phyloP scores from a whole-genome alignment of 805 yeast species.

The Ogataea henricii region DNA sequence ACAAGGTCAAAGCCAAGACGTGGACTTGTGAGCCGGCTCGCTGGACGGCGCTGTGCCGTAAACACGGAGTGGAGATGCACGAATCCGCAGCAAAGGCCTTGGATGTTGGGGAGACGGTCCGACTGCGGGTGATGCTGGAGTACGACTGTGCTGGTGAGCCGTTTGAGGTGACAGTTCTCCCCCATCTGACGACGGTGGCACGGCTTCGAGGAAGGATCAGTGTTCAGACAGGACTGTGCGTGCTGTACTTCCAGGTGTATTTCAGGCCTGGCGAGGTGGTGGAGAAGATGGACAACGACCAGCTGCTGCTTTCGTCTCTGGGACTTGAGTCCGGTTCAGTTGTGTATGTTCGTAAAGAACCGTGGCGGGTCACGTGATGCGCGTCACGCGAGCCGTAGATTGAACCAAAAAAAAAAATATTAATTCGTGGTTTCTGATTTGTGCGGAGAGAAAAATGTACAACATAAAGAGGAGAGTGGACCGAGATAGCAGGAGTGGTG shows the following conservation, averaged over 20 bases:
- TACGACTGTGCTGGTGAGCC: conserved; percentile 3
- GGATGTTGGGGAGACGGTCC: not conserved
- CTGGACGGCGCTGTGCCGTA: conserved; percentile 45
- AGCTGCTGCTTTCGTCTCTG: conserved; percentile 16
- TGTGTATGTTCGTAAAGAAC: conserved; percentile 12
- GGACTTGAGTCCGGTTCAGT: conserved; percentile 7
- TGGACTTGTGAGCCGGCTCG: conserved; percentile 31
- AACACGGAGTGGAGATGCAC: conserved; percentile 34
- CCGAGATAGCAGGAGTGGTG: too few relatives aligned
- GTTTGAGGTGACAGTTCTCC: conserved; percentile 27
- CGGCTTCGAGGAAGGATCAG: conserved; percentile 38
- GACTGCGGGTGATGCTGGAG: not conserved
- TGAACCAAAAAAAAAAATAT: too few relatives aligned
- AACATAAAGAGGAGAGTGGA: not conserved
- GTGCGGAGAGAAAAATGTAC: not conserved
- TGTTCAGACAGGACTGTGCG: conserved; percentile 22
- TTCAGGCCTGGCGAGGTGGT: conserved; percentile 13
- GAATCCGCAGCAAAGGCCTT: not conserved
- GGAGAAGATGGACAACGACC: conserved; percentile 25
- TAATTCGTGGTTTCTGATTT: not conserved
- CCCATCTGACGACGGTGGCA: conserved; percentile 38
- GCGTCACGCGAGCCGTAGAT: too few relatives aligned
- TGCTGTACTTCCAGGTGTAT: conserved; percentile 28
- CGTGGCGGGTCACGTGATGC: conserved; percentile 11
- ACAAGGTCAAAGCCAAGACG: conserved; percentile 43